Evolutionary conservation across 768 basidiomycete species (phyloP).

Genomic region (Hemileccinum impolitum): DNA sequence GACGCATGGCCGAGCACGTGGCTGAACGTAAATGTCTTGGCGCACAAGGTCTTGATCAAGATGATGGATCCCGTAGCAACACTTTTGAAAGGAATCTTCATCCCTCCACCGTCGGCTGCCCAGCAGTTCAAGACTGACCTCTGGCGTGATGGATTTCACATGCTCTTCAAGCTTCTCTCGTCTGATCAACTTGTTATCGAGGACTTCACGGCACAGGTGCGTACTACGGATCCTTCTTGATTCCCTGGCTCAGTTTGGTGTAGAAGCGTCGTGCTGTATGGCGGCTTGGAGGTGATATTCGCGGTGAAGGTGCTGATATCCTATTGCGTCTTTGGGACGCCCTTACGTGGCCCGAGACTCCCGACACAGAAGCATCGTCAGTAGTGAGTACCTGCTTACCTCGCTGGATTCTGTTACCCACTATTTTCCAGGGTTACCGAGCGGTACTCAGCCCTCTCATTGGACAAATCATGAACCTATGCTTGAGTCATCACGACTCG

Average conservation of each 20-base stretch:
- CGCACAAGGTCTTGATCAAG: conserved; percentile 84
- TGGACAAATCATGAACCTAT: conserved; percentile 86
- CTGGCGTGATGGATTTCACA: conserved; percentile 79
- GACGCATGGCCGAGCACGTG: conserved; percentile 88
- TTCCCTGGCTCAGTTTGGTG: conserved; percentile 2
- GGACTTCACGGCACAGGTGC: conserved; percentile 89
- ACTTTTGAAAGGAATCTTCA: conserved; percentile 76
- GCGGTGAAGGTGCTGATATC: conserved; percentile 85
- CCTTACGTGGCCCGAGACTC: conserved; percentile 70
- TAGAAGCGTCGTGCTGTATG: conserved; percentile 95
- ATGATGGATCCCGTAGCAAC: conserved; percentile 80
- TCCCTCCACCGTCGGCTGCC: conserved; percentile 63
- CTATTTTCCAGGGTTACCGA: conserved; percentile 68
- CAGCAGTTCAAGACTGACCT: conserved; percentile 69
- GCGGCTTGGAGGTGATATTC: conserved; percentile 93
- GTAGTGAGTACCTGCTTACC: conserved; percentile 49
- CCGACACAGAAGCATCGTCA: conserved; percentile 49
- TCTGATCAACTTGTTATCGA: conserved; percentile 93
- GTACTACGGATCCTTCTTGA: conserved; percentile 10
- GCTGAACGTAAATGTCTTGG: conserved; percentile 87
- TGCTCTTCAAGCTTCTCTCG: conserved; percentile 80
- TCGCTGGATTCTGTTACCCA: background rate
- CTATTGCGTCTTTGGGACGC: conserved; percentile 82
- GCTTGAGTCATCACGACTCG: conserved; percentile 92
- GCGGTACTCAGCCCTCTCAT: conserved; percentile 78